Percentiles rank a stretch among this genome's conserved stretches.
phyloP scores from a whole-genome alignment of 768 basidiomycete species.

The Calvatia gigantea region DNA sequence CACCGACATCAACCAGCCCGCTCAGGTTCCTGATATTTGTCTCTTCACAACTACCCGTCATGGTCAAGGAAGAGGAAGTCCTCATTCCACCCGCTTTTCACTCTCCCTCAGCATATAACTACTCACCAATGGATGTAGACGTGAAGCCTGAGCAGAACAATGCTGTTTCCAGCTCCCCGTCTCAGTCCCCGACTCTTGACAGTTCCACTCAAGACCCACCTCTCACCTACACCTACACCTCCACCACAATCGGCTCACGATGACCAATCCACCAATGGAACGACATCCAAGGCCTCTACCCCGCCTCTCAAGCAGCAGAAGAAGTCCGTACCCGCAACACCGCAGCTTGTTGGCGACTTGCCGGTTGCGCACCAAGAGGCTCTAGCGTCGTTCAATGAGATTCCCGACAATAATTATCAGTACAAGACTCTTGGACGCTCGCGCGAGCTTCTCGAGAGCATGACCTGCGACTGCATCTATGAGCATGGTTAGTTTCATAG shows the following conservation, averaged over 20 bases:
- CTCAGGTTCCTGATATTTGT: constrained; percentile 1
- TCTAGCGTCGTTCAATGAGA: constrained; percentile 65
- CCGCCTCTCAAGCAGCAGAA: constrained; percentile 29
- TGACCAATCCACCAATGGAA: constrained; percentile 21
- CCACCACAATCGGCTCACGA: constrained; percentile 22
- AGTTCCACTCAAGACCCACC: constrained; percentile 29
- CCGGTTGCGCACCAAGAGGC: constrained; percentile 76
- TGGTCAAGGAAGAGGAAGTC: constrained; percentile 21
- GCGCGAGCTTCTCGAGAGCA: constrained; percentile 85
- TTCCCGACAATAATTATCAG: constrained; percentile 82
- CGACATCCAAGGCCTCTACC: constrained; percentile 36
- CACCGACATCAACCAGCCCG: constrained; percentile 2
- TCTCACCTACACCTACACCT: constrained; percentile 29
- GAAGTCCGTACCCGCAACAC: constrained; percentile 28
- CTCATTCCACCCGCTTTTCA: constrained; percentile 23
- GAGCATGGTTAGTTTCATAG: constrained; percentile 66
- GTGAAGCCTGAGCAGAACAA: constrained; percentile 26
- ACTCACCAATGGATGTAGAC: constrained; percentile 27
- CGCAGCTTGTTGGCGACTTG: constrained; percentile 79
- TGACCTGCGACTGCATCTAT: constrained; percentile 92
- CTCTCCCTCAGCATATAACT: constrained; percentile 22
- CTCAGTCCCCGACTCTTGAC: constrained; percentile 34
- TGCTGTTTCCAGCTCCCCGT: constrained; percentile 17
- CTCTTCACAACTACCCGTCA: constrained; percentile 7
- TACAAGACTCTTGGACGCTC: constrained; percentile 83